phyloP scores from a whole-genome alignment of 2,329 filamentous ascomycete genomes.

The Dothistroma pini region DNA sequence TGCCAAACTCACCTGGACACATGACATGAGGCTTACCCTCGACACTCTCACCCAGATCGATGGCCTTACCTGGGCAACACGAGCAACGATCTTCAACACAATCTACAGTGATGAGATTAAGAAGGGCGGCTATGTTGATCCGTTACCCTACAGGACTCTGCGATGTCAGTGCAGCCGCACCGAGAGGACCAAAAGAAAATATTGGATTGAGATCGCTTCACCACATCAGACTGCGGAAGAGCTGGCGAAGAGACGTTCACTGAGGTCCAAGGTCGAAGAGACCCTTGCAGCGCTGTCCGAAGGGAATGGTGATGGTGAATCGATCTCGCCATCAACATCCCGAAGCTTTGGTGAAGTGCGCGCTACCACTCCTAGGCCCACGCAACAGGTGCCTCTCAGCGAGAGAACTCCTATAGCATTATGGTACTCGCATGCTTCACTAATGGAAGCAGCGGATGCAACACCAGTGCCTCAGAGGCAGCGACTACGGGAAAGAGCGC shows the following conservation, averaged over 20 bases:
- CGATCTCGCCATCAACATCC: too few relatives aligned
- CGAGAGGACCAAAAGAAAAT: neutral
- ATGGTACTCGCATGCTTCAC: neutral
- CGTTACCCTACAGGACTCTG: neutral
- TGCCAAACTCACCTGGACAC: neutral
- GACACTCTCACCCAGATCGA: neutral
- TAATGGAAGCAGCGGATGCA: too few relatives aligned
- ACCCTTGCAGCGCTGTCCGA: neutral
- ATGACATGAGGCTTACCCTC: slow-evolving; percentile 2
- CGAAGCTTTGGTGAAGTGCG: too few relatives aligned
- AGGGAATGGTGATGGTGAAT: neutral
- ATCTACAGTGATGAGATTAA: neutral
- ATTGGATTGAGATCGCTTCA: neutral
- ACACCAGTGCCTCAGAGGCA: too few relatives aligned
- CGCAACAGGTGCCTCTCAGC: neutral
- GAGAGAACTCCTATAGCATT: neutral
- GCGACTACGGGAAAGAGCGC: too few relatives aligned
- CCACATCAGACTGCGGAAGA: neutral
- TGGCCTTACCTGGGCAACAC: neutral
- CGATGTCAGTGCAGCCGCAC: neutral
- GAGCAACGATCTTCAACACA: neutral
- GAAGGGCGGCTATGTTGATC: neutral
- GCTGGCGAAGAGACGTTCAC: neutral
- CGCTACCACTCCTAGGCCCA: too few relatives aligned
- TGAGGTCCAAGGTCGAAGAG: neutral